phyloP scores from a whole-genome alignment of 768 basidiomycete species.

The Amanita fuliginea region DNA sequence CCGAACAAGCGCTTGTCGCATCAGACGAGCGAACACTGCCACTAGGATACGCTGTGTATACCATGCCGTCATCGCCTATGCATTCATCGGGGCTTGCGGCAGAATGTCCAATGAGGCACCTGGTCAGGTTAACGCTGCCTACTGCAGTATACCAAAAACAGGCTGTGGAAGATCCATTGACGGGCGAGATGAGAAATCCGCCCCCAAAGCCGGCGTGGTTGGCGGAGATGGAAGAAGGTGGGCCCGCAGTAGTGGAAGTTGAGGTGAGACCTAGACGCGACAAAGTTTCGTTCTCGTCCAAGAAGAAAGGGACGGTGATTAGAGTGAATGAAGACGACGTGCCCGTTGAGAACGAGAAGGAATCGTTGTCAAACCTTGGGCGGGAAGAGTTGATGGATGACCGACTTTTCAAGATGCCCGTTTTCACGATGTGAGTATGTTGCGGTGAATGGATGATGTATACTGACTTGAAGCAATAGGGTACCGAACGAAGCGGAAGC shows the following conservation, averaged over 20 bases:
- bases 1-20: background rate
- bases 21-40: constrained; percentile 26
- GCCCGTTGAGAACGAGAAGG: constrained; percentile 63
- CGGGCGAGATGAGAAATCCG: constrained; percentile 50
- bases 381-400: constrained; percentile 72
- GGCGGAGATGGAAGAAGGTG: constrained; percentile 28
- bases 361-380: constrained; percentile 57
- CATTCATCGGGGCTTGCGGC: constrained; percentile 56
- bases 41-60: constrained; percentile 50
- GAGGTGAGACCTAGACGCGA: constrained; percentile 34
- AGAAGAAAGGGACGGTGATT: constrained; percentile 23
- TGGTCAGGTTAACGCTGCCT: constrained; percentile 69
- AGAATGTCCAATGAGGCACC: constrained; percentile 55
- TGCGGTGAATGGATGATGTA: constrained; percentile 7
- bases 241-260: constrained; percentile 38
- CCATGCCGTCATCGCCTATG: constrained; percentile 72
- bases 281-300: constrained; percentile 7
- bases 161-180: constrained; percentile 73
- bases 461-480: constrained; percentile 20
- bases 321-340: constrained; percentile 38
- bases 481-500: constrained; percentile 44
- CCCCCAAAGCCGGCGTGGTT: constrained; percentile 68
- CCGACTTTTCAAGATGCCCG: constrained; percentile 49
- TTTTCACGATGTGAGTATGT: constrained; percentile 52
- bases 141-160: constrained; percentile 73